Evolutionary conservation across 495 filamentous ascomycete genomes (phyloP).

Genomic region (Xylaria palmicola): DNA sequence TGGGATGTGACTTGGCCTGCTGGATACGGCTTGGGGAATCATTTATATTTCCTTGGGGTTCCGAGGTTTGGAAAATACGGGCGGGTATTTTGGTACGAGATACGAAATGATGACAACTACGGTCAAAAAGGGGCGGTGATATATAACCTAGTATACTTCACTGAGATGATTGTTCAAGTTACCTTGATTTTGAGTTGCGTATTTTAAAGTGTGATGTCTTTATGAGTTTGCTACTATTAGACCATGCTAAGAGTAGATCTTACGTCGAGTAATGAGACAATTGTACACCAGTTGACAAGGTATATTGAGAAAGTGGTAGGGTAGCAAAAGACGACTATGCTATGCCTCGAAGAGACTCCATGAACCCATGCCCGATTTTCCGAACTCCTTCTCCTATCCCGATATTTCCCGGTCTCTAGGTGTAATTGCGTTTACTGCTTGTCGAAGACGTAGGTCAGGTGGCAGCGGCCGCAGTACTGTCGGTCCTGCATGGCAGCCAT

Average conservation of each 20-base stretch:
- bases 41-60: neutral
- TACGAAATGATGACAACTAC: conserved; percentile 6
- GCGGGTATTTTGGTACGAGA: neutral
- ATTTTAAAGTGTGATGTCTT: too few species aligned
- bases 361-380: conserved; percentile 24
- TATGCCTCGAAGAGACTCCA: conserved; percentile 20
- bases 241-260: too few species aligned
- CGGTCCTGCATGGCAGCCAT: conserved; percentile 99
- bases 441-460: conserved; percentile 99
- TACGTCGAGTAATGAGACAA: neutral
- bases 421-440: conserved; percentile 52
- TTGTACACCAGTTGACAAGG: conserved; percentile 17
- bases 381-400: conserved; percentile 26
- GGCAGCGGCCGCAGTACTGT: conserved; percentile 99
- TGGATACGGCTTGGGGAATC: neutral
- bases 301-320: conserved; percentile 19
- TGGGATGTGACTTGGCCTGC: neutral
- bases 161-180: neutral
- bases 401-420: conserved; percentile 1
- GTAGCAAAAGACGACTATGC: conserved; percentile 21
- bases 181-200: too few species aligned
- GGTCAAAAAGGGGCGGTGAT: neutral
- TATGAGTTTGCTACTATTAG: too few species aligned
- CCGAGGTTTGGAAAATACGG: neutral
- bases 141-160: neutral